These are phyloP conservation scores for Cucurbita moschata DNA, from an alignment of 306 rosid species.

Conservation along the genomic window DNA sequence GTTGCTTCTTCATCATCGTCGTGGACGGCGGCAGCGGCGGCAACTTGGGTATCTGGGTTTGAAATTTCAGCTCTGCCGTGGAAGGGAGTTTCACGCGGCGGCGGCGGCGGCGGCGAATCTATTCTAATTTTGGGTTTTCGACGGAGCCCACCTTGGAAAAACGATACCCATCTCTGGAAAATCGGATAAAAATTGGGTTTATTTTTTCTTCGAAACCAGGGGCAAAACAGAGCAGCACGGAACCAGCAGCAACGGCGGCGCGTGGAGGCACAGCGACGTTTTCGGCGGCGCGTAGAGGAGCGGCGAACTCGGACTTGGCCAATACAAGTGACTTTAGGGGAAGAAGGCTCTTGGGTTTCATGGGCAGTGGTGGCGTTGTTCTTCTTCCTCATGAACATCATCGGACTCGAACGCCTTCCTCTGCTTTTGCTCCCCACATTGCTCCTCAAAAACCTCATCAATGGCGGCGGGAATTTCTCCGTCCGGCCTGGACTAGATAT, in stretches of 20 bases:
- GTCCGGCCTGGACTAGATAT: constrained; percentile 69
- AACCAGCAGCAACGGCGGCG: constrained; percentile 30
- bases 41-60: constrained; percentile 15
- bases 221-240: constrained; percentile 25
- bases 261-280: constrained; percentile 1
- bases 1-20: constrained; percentile 12
- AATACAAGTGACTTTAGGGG: constrained; percentile 93
- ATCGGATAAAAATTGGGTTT: constrained; percentile 22
- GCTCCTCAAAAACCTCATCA: constrained; percentile 68
- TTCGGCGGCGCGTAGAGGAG: constrained; percentile 24
- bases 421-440: constrained; percentile 63
- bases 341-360: constrained; percentile 84
- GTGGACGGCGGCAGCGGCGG: neutral
- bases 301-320: constrained; percentile 66
- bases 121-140: constrained; percentile 16
- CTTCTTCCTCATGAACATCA: constrained; percentile 61
- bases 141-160: constrained; percentile 18
- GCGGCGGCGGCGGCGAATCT: constrained; percentile 12
- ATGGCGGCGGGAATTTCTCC: constrained; percentile 83
- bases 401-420: constrained; percentile 54
- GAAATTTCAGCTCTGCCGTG: constrained; percentile 6
- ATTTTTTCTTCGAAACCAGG: constrained; percentile 11
- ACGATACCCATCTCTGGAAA: constrained; percentile 38
- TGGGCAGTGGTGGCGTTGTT: constrained; percentile 24
- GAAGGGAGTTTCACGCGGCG: constrained; percentile 15